Base-by-base conservation (phyloP, 1,139 yeast genomes). In the Sugiyamaella pinicola region DNA sequence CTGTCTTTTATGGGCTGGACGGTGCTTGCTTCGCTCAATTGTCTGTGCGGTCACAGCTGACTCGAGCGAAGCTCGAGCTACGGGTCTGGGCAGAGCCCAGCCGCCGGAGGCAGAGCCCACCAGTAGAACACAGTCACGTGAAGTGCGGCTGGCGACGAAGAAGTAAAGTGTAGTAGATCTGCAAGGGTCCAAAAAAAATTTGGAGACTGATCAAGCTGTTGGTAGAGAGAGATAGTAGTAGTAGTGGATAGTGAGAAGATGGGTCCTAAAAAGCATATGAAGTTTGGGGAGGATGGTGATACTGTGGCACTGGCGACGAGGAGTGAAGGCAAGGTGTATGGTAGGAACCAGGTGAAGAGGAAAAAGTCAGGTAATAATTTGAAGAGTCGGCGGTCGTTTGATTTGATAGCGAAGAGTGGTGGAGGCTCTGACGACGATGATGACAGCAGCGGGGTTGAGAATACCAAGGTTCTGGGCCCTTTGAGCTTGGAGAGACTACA, bases 261-360 rank as follows among this genome's bases (percentile, higher is more conserved):
- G 66, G 62, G 62, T 17, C 66, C 66, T 12, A 63, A 61, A 53
- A 60, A 58, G 48, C 66, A 64, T 55, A 55, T 56, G 42, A 58
- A 62, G 49, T 64, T 64, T 51, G 58, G 42, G 33, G 66, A 62
- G 15, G 63, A 54, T 33, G 42, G 34, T 6, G 42, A 22, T 28
- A 37, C 9, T 10, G 18, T 39, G 13, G 51, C 13, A 3, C 31
- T 40, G 12, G 37, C 31, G 31, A n/a, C 9, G 37, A 33, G 17
- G 37, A 13, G 37, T 2, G 17, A 13, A 6, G 37, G 37, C 9
- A 33, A 33, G 18, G 37, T 37, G 21, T 45, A 38, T 26, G 49
- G 47, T 9, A 41, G 37, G 31, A 26, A 26, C 31, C 31, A 26
- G 28, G 28, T 9, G 28, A 24, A 24, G 28, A 5, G n/a, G n/a